These are phyloP conservation scores for Lepidium africanum DNA, from an alignment of 345 rosid genomes.

Conservation along the genomic window DNA sequence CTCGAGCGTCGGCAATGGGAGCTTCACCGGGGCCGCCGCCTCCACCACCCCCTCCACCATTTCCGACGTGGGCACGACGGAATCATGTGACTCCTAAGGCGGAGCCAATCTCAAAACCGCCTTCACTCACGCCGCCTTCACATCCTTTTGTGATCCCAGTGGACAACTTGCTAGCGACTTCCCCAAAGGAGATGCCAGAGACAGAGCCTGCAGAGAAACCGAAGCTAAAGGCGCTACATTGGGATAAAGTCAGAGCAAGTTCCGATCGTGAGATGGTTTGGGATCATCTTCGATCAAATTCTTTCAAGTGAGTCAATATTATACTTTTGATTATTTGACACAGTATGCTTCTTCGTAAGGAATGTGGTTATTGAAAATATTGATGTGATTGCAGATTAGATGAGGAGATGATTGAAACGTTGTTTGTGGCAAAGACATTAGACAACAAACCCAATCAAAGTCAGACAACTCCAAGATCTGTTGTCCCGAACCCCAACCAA, in stretches of 20 bases:
- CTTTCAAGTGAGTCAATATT: slow-evolving; percentile 55
- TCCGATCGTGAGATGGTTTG: slow-evolving; percentile 98
- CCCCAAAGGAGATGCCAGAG: slow-evolving; percentile 1
- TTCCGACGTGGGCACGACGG: slow-evolving; percentile 30
- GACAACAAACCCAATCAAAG: slow-evolving; percentile 43
- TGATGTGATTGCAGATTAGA: slow-evolving; percentile 65
- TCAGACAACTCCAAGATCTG: slow-evolving; percentile 49
- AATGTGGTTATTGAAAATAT: neutral
- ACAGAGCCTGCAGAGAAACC: slow-evolving; percentile 40
- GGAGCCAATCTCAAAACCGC: slow-evolving; percentile 41
- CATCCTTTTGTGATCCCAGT: slow-evolving; percentile 56
- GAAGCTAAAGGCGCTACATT: slow-evolving; percentile 77
- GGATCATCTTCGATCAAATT: slow-evolving; percentile 89
- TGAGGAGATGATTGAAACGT: slow-evolving; percentile 94
- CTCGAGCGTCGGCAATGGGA: neutral
- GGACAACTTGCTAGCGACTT: slow-evolving; percentile 6
- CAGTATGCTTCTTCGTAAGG: neutral
- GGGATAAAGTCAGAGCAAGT: slow-evolving; percentile 98
- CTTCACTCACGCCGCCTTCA: slow-evolving; percentile 58
- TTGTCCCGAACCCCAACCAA: slow-evolving; percentile 47
- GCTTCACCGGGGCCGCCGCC: slow-evolving; percentile 15
- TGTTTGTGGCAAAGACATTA: slow-evolving; percentile 73
- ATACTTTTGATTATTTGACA: neutral
- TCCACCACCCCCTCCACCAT: slow-evolving; percentile 30
- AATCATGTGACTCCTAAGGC: slow-evolving; percentile 27